Base-by-base conservation (phyloP, 805 yeast genomes). In the Candida odintsovae region DNA sequence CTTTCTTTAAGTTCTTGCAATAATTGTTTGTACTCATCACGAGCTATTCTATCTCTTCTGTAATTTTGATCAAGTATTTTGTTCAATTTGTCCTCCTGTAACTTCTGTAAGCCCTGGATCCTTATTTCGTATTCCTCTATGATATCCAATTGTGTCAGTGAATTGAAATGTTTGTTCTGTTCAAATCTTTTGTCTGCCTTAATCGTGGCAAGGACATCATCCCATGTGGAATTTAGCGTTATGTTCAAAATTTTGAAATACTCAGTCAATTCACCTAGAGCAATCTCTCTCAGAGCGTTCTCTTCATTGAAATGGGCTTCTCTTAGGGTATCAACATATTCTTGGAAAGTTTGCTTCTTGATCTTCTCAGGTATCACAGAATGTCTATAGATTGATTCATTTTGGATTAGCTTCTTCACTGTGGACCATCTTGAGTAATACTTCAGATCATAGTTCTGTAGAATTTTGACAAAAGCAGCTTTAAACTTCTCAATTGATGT, bases 361-460 rank as follows among this genome's bases (percentile, higher is more conserved):
- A 82, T 75, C 25, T 67, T 67, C 42, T 82, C 88, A 20, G 81
- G 74, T 10, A 81, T 70, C 18, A 79, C 71, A 1, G 87, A 70
- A 58, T 78, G 81, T 46, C 71, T 74, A 58, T 79, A 83, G 7
- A 83, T 75, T 0, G 89, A 82, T 56, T 86, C 94, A 47, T 83
- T 80, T 5, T 68, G 62, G 5, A 86, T 75, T 45, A 75, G 45
- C n/a, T 66, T 66, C 47, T 74, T 78, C 0, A 77, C 69, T 0
- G 83, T 75, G 28, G 61, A 55, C 95, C 95, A 88, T 37, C 86
- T 66, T 0, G 92, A 78, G 45, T 71, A 75, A 51, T 77, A 73
- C 18, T 69, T 68, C 23, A 86, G 65, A n/a, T 71, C 66, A 0
- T 68, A 64, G 43, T 72, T 67, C 20, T 67, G 59, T 38, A 85